Base-by-base conservation (phyloP, 805 yeast species). In the Wickerhamiella sergipiensis region DNA sequence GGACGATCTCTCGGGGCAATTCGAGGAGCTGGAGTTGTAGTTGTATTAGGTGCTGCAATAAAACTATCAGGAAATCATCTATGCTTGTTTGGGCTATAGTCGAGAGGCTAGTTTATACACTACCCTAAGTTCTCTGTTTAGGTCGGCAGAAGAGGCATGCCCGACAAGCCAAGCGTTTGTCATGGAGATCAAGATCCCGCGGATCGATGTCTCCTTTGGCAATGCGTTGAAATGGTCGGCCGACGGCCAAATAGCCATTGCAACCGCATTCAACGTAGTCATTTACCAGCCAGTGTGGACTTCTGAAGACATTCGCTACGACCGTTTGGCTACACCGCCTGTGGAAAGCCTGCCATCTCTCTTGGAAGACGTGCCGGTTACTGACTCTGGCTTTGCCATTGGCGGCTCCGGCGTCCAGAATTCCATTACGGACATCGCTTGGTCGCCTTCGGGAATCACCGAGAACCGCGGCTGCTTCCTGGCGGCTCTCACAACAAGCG, bases 1-100 rank as follows among this genome's bases (percentile, higher is more conserved):
- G n/a, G 64, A 62, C n/a, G 69, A 60, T 17, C 55, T 64, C 21
- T 51, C 54, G 12, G 54, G 53, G 17, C 60, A 56, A 29, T 50
- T 59, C 24, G 61, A 57, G 24, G 61, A 59, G 47, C 55, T 57
- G 9, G 46, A 44, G 26, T 19, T 49, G n/a, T 43, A 24, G n/a
- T 13, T 22, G 26, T 29, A 29, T 29, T 29, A 6, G 9, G 33
- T 29, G 12, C 4, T 39, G n/a, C n/a, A n/a, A 36, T 24, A 8
- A 24, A 8, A 24, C 26, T 24, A n/a, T n/a, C n/a, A n/a, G n/a
- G n/a, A n/a, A n/a, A n/a, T n/a, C n/a, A n/a, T n/a, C n/a, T n/a
- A n/a, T n/a, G n/a, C n/a, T n/a, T n/a, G n/a, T n/a, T n/a, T n/a
- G n/a, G n/a, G n/a, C n/a, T n/a, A n/a, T n/a, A n/a, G n/a, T n/a